Conservation (phyloP, 805 yeast species). For the Candida piceae region DNA sequence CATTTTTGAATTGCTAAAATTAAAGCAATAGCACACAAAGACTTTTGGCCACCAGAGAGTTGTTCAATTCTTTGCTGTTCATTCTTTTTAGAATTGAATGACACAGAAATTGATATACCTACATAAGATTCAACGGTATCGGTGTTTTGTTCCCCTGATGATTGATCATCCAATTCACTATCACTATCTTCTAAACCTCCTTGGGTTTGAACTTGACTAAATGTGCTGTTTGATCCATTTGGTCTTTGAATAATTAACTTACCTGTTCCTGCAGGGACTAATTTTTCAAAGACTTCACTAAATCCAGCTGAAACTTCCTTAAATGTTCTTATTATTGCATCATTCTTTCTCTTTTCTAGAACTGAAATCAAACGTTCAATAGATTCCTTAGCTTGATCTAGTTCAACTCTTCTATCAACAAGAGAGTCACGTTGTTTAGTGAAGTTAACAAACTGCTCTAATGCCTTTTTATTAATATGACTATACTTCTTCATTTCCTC, state of each 20-base stretch:
- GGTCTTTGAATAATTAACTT: constrained; percentile 58
- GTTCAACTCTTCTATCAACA: constrained; percentile 57
- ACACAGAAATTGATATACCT: constrained; percentile 83
- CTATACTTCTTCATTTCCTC: constrained; percentile 56
- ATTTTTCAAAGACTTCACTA: constrained; percentile 63
- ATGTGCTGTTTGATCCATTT: constrained; percentile 9
- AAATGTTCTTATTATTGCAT: constrained; percentile 77
- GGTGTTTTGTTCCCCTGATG: constrained; percentile 14
- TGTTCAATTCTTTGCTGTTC: constrained; percentile 88
- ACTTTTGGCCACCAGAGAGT: constrained; percentile 94
- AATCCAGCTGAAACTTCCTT: constrained; percentile 71
- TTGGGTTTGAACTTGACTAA: constrained; percentile 4
- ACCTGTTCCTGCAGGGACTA: constrained; percentile 84
- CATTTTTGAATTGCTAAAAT: constrained; percentile 91
- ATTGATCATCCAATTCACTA: too few relatives aligned
- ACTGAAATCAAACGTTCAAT: constrained; percentile 67
- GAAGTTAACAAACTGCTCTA: constrained; percentile 75
- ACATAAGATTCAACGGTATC: constrained; percentile 49
- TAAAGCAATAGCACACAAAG: constrained; percentile 91
- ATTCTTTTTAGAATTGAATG: constrained; percentile 80
- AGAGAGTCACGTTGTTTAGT: constrained; percentile 68
- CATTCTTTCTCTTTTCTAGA: constrained; percentile 72
- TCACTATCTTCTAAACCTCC: constrained; percentile 11
- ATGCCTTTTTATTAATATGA: constrained; percentile 84
- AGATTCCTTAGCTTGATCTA: constrained; percentile 64